Evolutionary conservation across 2,329 filamentous ascomycete genomes (phyloP).

Genomic region (Phyllosticta citribraziliensis): DNA sequence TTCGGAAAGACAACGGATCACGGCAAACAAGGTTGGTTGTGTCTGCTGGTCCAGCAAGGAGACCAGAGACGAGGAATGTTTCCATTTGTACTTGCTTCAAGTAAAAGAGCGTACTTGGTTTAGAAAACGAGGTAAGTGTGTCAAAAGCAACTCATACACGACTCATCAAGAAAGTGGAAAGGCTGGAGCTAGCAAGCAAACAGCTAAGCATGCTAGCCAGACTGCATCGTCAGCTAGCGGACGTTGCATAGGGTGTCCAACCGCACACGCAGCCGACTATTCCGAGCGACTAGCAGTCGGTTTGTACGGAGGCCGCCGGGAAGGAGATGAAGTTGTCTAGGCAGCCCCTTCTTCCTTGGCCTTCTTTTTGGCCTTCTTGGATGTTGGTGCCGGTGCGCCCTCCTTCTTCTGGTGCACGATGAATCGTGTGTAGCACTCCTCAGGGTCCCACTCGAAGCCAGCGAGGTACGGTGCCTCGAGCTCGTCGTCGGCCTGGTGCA

Average conservation of each 20-base stretch:
- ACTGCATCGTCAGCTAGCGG: background rate
- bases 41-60: background rate
- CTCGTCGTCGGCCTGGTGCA: constrained; percentile 72
- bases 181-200: background rate
- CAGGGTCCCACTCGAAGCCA: constrained; percentile 94
- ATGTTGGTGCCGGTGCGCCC: constrained; percentile 35
- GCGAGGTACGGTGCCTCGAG: constrained; percentile 77
- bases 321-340: background rate
- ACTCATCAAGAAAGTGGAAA: background rate
- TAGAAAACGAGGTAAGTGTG: background rate
- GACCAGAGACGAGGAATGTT: background rate
- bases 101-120: background rate
- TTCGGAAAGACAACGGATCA: background rate
- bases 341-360: constrained; percentile 17
- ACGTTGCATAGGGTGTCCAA: background rate
- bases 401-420: constrained; percentile 77
- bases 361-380: constrained; percentile 31
- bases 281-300: background rate
- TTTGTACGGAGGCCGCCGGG: background rate
- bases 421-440: constrained; percentile 80
- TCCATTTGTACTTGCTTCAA: background rate
- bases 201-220: background rate
- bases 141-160: background rate
- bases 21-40: background rate
- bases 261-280: background rate